Base-by-base conservation (phyloP, 805 yeast genomes). In the Sugiyamaella lignohabitans region DNA sequence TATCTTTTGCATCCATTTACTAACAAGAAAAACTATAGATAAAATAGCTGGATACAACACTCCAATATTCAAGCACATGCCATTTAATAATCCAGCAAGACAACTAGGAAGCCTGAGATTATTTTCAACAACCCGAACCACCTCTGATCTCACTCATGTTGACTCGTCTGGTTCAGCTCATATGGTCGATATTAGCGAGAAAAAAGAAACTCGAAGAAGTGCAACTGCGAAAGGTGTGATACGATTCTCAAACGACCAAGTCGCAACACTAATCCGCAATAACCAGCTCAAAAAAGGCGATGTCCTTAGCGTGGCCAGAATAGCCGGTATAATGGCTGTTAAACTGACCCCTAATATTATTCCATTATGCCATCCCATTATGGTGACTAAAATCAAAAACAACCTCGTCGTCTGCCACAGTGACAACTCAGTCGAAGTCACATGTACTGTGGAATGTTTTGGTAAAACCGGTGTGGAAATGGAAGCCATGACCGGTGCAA, bases 391-490 rank as follows among this genome's bases (percentile, higher is more conserved):
- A 48, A 66, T 74, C 16, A 56, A 60, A 14, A 63, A 71, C 29
- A 57, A 61, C 5, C 51, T 75, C 16, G 47, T 53, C 1, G 47
- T 68, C 1, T 8, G 14, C 32, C 32, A 8, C 8, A 50, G 56
- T 3, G 54, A 51, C 1, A 23, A 24, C 0, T 43, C 43, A 1
- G 59, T 74, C 4, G 51, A 53, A 27, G 71, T 68, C 3, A 53
- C 48, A 10, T 66, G 75, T 47, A 59, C 60, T 0, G 79, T 73
- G 1, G 66, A 68, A 39, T 74, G 79, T 51, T 63, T 62, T 4
- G 79, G 78, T 3, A 68, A 71, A 43, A 76, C 81, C 0, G 81
- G 80, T 0, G 80, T 76, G 3, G 81, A 76, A 53, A 76, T 76
- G 80, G 81, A 76, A 55, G 79, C 80, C 0, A 49, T 76, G 18